phyloP scores from a whole-genome alignment of 1,139 yeast species.

The Geotrichum restrictum region DNA sequence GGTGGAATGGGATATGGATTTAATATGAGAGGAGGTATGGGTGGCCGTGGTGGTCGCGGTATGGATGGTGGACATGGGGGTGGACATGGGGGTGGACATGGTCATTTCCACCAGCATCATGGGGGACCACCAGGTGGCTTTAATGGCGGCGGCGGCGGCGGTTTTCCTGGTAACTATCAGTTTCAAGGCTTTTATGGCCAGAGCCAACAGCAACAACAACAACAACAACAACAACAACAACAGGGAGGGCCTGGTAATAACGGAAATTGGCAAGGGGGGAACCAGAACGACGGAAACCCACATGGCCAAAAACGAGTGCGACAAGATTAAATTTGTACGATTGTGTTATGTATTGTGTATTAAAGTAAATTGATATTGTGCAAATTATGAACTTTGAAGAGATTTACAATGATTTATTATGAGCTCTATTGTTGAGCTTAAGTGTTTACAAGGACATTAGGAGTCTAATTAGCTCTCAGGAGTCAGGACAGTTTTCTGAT shows the following conservation, averaged over 20 bases:
- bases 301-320: constrained; percentile 27
- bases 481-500: too few species aligned
- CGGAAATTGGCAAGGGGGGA: constrained; percentile 11
- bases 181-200: constrained; percentile 25
- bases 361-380: background rate
- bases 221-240: too few species aligned
- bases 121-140: background rate
- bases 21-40: background rate
- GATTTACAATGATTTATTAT: too few species aligned
- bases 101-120: background rate
- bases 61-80: background rate
- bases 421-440: too few species aligned
- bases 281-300: constrained; percentile 26
- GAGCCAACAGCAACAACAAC: constrained; percentile 18
- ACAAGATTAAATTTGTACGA: constrained; percentile 5
- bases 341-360: background rate
- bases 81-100: background rate
- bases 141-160: background rate
- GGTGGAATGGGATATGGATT: background rate
- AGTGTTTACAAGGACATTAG: too few species aligned
- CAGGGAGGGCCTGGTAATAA: constrained; percentile 21
- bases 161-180: background rate
- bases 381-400: too few species aligned
- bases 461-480: too few species aligned
- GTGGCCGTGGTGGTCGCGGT: background rate